Conservation (phyloP, 805 yeast genomes). For the Candida caryicola region DNA sequence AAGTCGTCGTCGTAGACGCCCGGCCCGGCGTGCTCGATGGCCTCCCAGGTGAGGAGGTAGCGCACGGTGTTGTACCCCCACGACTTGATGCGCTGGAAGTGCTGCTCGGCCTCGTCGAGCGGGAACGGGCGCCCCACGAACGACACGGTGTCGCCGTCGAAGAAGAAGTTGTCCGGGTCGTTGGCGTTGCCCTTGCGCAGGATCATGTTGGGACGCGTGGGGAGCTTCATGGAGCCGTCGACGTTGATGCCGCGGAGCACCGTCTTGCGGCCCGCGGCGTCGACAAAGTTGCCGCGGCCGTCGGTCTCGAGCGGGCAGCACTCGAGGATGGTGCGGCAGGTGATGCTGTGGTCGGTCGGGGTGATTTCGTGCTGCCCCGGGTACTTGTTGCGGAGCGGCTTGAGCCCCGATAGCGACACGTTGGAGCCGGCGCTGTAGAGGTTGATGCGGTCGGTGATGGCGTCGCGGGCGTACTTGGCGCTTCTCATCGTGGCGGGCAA, state of each 20-base stretch:
- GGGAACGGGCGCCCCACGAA: slow-evolving; percentile 84
- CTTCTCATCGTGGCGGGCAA: slow-evolving; percentile 17
- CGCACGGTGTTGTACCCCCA: slow-evolving; percentile 83
- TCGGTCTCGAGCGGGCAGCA: slow-evolving; percentile 34
- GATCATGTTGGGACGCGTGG: slow-evolving; percentile 52
- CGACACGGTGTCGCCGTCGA: slow-evolving; percentile 71
- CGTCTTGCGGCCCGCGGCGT: slow-evolving; percentile 58
- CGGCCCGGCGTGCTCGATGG: slow-evolving; percentile 86
- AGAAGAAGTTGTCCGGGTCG: slow-evolving; percentile 46
- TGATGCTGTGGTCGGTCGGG: slow-evolving; percentile 5
- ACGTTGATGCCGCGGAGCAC: slow-evolving; percentile 77
- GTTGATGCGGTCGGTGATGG: slow-evolving; percentile 29
- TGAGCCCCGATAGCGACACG: slow-evolving; percentile 25
- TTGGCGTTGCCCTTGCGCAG: slow-evolving; percentile 38
- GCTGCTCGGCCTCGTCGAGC: slow-evolving; percentile 65
- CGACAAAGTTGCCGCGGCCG: slow-evolving; percentile 54
- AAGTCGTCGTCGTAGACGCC: slow-evolving; percentile 76
- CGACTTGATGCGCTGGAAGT: slow-evolving; percentile 65
- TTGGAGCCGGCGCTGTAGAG: slow-evolving; percentile 27
- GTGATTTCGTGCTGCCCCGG: slow-evolving; percentile 17
- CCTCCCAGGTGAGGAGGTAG: slow-evolving; percentile 86
- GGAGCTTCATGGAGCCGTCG: slow-evolving; percentile 72
- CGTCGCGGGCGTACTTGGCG: slow-evolving; percentile 27
- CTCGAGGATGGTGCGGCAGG: slow-evolving; percentile 9
- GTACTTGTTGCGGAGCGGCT: slow-evolving; percentile 24